These are phyloP conservation scores for Tulasnella calospora DNA, from an alignment of 768 basidiomycete genomes.

Conservation along the genomic window DNA sequence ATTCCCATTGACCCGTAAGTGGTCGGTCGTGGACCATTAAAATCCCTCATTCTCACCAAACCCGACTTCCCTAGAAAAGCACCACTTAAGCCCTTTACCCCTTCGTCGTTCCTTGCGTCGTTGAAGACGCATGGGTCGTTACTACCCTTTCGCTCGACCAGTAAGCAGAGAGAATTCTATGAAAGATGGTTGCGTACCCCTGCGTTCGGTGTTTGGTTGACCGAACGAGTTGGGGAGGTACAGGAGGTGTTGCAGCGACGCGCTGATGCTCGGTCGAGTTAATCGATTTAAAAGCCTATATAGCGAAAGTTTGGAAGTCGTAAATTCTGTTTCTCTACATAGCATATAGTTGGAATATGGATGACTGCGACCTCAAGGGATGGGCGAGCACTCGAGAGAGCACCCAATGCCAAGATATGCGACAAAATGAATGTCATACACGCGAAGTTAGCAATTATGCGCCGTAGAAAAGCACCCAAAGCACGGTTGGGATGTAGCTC, in stretches of 20 bases:
- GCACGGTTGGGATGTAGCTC: not conserved
- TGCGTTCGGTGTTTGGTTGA: constrained; percentile 72
- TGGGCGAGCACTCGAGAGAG: not conserved
- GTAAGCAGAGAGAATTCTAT: constrained; percentile 68
- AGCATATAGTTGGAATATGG: not conserved
- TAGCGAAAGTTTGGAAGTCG: not conserved
- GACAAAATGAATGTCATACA: too few species aligned
- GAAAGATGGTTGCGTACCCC: constrained; percentile 70
- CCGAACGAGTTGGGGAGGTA: constrained; percentile 27
- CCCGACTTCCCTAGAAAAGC: not conserved
- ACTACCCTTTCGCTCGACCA: constrained; percentile 66
- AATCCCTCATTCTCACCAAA: not conserved
- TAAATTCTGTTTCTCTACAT: not conserved
- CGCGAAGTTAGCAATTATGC: too few species aligned
- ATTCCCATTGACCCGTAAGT: constrained; percentile 64
- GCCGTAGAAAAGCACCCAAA: too few species aligned
- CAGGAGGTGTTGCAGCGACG: constrained; percentile 15
- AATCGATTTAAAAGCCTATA: not conserved
- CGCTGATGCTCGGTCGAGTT: not conserved
- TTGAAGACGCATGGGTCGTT: constrained; percentile 64
- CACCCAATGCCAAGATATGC: not conserved
- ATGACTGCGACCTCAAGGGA: not conserved
- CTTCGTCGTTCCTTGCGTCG: constrained; percentile 62
- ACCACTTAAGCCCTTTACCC: constrained; percentile 51
- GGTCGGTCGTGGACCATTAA: not conserved